Evolutionary conservation across 352 stramenopile species (phyloP).

Genomic region (Phytophthora brassicae): DNA sequence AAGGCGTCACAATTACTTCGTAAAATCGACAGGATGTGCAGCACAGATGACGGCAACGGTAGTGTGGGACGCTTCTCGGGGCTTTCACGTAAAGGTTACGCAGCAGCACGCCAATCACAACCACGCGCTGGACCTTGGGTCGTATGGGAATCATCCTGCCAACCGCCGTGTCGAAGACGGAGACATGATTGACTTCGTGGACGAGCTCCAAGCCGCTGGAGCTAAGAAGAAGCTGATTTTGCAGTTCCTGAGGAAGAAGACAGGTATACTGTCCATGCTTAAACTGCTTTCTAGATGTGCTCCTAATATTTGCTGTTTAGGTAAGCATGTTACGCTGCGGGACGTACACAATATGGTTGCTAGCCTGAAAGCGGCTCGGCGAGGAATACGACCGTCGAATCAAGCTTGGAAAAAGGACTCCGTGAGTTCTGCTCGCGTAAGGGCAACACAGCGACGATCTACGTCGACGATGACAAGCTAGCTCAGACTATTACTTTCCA

Average conservation of each 20-base stretch:
- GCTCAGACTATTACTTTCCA: no score
- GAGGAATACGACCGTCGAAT: no score
- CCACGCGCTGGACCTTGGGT: not conserved
- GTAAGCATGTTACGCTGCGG: constrained; percentile 1
- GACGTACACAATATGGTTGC: constrained; percentile 1
- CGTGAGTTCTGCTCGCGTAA: no score
- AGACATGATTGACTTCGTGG: not conserved
- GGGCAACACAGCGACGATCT: no score
- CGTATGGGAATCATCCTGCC: not conserved
- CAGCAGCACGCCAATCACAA: not conserved
- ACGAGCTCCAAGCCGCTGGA: not conserved
- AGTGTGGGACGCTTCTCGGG: not conserved
- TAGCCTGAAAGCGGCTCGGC: not conserved
- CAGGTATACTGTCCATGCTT: not conserved
- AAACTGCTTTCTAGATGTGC: not conserved
- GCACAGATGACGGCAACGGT: not conserved
- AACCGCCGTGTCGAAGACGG: not conserved
- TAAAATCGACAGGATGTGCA: not conserved
- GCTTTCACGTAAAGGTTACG: not conserved
- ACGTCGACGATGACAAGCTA: no score
- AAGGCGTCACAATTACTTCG: not conserved
- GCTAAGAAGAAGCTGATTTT: not conserved
- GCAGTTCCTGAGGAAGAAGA: not conserved
- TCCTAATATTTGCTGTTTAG: not conserved
- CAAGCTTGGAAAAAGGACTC: no score